Evolutionary conservation across 108 stramenopile genomes (phyloP).

Genomic region (Pseudonitzschia pungens): DNA sequence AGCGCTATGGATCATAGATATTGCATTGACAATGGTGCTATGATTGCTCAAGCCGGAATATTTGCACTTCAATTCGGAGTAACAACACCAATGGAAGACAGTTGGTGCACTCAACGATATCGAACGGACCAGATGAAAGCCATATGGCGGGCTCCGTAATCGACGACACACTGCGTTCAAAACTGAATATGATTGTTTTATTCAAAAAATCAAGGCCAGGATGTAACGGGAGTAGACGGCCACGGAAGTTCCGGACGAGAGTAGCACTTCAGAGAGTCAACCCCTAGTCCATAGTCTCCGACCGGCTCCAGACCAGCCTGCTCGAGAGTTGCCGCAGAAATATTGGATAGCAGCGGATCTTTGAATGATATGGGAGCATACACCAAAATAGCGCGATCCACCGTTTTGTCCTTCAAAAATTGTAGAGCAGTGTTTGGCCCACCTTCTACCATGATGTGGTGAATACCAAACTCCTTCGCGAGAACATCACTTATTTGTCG

Average conservation of each 20-base stretch:
- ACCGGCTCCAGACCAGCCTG: conserved; percentile 60
- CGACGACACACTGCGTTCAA: not conserved
- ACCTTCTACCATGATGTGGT: conserved; percentile 87
- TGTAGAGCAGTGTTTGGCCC: conserved; percentile 67
- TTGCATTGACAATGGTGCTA: conserved; percentile 99
- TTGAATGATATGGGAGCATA: conserved; percentile 57
- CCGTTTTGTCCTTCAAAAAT: conserved; percentile 53
- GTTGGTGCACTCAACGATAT: conserved; percentile 92
- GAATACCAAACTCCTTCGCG: conserved; percentile 23
- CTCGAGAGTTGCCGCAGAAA: conserved; percentile 40
- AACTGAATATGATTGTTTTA: not conserved
- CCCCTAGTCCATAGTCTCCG: conserved; percentile 38
- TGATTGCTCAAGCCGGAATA: conserved; percentile 99
- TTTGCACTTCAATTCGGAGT: conserved; percentile 92
- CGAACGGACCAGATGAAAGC: conserved; percentile 92
- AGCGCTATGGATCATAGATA: conserved; percentile 98
- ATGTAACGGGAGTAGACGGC: conserved; percentile 46
- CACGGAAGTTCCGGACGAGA: conserved; percentile 50
- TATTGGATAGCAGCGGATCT: conserved; percentile 47
- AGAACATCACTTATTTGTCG: conserved; percentile 2
- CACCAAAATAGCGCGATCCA: conserved; percentile 76
- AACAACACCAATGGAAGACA: conserved; percentile 78
- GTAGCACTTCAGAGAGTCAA: conserved; percentile 69
- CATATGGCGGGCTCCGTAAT: conserved; percentile 72
- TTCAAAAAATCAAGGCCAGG: conserved; percentile 53